These are phyloP conservation scores for Fusarium chlamydosporum DNA, from an alignment of 2,329 filamentous ascomycete species.

Conservation along the genomic window DNA sequence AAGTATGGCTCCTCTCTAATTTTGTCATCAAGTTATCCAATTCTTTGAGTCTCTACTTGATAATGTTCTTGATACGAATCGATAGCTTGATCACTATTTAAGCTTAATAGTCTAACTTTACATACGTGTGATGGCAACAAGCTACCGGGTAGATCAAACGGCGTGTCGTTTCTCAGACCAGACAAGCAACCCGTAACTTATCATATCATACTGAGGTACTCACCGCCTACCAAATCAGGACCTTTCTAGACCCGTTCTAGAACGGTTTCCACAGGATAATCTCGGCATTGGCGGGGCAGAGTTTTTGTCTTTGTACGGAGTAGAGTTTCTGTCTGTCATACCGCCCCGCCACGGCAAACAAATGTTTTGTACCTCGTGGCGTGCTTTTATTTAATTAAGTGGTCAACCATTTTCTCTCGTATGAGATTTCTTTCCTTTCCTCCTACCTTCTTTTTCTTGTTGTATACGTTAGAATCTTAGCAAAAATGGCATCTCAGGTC, in stretches of 20 bases:
- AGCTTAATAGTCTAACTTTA: slow-evolving; percentile 31
- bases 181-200: neutral
- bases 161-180: slow-evolving; percentile 7
- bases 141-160: slow-evolving; percentile 27
- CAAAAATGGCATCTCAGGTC: slow-evolving; percentile 49
- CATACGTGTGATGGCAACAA: slow-evolving; percentile 4
- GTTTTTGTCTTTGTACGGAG: slow-evolving; percentile 24
- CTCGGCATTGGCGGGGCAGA: slow-evolving; percentile 53
- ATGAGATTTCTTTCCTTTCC: slow-evolving; percentile 23
- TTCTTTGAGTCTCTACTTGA: neutral
- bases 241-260: slow-evolving; percentile 33
- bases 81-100: slow-evolving; percentile 2
- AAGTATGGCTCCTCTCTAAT: too few relatives aligned
- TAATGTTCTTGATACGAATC: rapidly evolving
- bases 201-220: neutral
- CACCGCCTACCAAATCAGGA: slow-evolving; percentile 26
- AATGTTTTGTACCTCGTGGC: slow-evolving; percentile 44
- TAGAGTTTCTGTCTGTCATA: slow-evolving; percentile 26
- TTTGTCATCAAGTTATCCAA: neutral
- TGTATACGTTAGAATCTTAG: neutral
- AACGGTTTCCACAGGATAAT: slow-evolving; percentile 45
- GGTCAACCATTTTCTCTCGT: slow-evolving; percentile 21
- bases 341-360: slow-evolving; percentile 41
- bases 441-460: neutral
- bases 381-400: slow-evolving; percentile 42